Conservation (phyloP, 1,139 yeast genomes). For the Hyphopichia buzzinii region DNA sequence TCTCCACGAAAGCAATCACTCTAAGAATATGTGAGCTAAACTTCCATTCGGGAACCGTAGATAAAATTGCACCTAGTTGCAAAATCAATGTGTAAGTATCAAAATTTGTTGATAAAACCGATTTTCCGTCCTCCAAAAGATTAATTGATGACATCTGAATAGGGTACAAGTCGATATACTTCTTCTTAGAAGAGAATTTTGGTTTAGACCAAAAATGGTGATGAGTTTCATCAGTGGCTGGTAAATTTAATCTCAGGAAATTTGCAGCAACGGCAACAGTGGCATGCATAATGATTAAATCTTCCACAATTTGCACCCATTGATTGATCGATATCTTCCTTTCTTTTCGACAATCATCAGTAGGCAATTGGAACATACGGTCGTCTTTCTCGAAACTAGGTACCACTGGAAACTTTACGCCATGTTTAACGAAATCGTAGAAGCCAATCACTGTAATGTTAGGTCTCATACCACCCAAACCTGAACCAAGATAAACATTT, state of each 20-base stretch:
- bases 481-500: conserved; percentile 87
- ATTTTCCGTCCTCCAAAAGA: conserved; percentile 60
- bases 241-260: conserved; percentile 60
- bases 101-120: conserved; percentile 80
- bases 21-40: conserved; percentile 62
- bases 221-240: conserved; percentile 29
- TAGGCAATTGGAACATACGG: conserved; percentile 52
- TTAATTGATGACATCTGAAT: conserved; percentile 92
- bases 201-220: conserved; percentile 18
- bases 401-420: conserved; percentile 27
- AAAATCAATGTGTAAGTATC: conserved; percentile 92
- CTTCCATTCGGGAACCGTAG: conserved; percentile 93
- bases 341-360: conserved; percentile 76
- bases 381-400: conserved; percentile 15
- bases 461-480: conserved; percentile 96
- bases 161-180: conserved; percentile 84
- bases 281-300: conserved; percentile 85
- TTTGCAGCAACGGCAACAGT: conserved; percentile 94
- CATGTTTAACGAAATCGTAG: conserved; percentile 58
- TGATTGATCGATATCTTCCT: conserved; percentile 66
- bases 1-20: conserved; percentile 88
- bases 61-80: conserved; percentile 87
- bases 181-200: conserved; percentile 27
- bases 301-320: conserved; percentile 94
- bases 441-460: conserved; percentile 90